Conservation (phyloP, 225 moss, liverwort and hornwort species). For the Neckera pumila region DNA sequence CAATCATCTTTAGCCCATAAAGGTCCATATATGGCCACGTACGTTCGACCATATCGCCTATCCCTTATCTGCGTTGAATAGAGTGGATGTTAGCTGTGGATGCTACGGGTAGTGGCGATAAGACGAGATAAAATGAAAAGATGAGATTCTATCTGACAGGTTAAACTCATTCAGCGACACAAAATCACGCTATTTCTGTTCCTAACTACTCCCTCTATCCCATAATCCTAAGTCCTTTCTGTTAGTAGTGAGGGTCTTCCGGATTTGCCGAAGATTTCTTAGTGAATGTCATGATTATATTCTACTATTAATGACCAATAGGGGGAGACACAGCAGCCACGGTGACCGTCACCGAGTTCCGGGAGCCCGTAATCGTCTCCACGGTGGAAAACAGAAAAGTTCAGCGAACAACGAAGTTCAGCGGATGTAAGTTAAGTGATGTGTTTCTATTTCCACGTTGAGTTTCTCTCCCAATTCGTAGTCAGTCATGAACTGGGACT, state of each 20-base stretch:
- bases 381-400: background rate
- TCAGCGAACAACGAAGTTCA: too few relatives aligned
- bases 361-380: background rate
- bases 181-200: background rate
- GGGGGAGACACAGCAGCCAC: background rate
- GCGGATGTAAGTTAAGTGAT: background rate
- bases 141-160: background rate
- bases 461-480: background rate
- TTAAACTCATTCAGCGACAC: background rate
- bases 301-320: background rate
- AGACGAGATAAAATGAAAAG: background rate
- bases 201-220: background rate
- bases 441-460: background rate
- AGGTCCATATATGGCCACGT: constrained; percentile 89
- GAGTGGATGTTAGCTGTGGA: background rate
- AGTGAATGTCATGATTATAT: background rate
- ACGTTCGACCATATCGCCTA: constrained; percentile 75
- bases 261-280: background rate
- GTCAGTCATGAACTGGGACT: background rate
- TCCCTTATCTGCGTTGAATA: constrained; percentile 49
- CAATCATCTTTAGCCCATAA: constrained; percentile 48
- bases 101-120: background rate
- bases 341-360: background rate
- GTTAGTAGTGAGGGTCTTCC: background rate
- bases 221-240: background rate